Base-by-base conservation (phyloP, 2,329 filamentous ascomycete species). In the Rutstroemia sp. region DNA sequence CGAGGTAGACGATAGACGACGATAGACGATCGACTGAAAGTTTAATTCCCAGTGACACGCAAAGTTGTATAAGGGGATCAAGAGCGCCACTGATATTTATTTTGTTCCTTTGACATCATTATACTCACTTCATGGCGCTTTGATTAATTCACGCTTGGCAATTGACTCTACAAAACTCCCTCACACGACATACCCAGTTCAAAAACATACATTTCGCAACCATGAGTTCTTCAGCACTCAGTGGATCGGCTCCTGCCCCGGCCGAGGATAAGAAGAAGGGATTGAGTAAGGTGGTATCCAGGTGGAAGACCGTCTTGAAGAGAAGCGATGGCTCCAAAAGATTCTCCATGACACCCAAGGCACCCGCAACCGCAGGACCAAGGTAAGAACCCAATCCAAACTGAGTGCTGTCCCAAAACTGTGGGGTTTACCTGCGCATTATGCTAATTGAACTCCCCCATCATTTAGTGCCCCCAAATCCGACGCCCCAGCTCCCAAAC, bases 221-320 rank as follows among this genome's bases (percentile, higher is more conserved):
- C 38, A 68, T 67, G 66, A 63, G 60, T 58, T 54, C 65, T 51
- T 56, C 64, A 45, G 60, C 61, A 21, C 57, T 38, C 25, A 39
- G 52, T 27, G 61, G 58, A 21, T 61, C 63, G 17, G 57, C 46
- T n/a, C 59, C 54, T 30, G 57, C 61, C 1, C 47, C 21, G 12
- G n/a, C 8, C 14, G 46, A 34, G 17, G 60, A 63, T 58, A 65
- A 66, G 60, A 64, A 64, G 58, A 62, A 63, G 51, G 61, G 65
- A 36, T 52, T 66, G 48, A 61, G 59, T 30, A 63, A 59, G 36
- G 55, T 64, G 16, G 58, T 67, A 8, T 60, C 60, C 17, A 59
- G 64, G 30, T 65, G 67, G 60, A 68, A 66, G 65, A 65, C 61
- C 7, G 63, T 65, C n/a, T 54, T 68, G 53, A 66, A 63, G 52